phyloP scores from a whole-genome alignment of 2,329 filamentous ascomycete species.

The Clonostachys sp. region DNA sequence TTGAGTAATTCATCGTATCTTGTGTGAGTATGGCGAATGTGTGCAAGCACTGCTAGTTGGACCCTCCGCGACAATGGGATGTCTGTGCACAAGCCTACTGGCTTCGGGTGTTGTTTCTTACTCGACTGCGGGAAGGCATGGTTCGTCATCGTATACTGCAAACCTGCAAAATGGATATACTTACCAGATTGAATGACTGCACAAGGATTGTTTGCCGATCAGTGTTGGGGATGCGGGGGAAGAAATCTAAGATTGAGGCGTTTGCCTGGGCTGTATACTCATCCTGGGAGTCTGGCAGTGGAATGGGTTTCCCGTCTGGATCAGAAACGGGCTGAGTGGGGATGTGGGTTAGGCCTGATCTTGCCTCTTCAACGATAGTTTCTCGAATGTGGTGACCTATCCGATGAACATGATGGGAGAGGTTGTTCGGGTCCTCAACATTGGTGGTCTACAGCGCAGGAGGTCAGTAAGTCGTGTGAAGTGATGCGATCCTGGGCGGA shows the following conservation, averaged over 20 bases:
- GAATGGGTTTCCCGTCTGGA: conserved; percentile 39
- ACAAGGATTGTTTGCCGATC: conserved; percentile 59
- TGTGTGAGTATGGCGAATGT: conserved; percentile 64
- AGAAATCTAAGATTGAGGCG: conserved; percentile 56
- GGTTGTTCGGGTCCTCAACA: conserved; percentile 23
- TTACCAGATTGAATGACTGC: conserved; percentile 58
- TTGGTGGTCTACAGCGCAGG: conserved; percentile 17
- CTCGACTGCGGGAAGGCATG: background rate
- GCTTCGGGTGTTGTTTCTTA: conserved; percentile 27
- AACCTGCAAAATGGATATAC: background rate
- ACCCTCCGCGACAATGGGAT: conserved; percentile 57
- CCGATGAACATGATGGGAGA: conserved; percentile 51
- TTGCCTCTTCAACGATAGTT: conserved; percentile 54
- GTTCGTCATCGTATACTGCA: too few species aligned
- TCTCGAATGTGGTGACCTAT: conserved; percentile 57
- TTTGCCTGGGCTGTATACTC: conserved; percentile 61
- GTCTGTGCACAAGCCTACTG: conserved; percentile 52
- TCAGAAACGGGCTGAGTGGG: conserved; percentile 10
- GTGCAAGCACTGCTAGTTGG: conserved; percentile 60
- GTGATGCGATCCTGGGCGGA: background rate
- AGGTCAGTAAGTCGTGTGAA: background rate
- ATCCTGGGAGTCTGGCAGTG: conserved; percentile 53
- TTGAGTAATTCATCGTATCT: conserved; percentile 57
- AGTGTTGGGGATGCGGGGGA: conserved; percentile 61
- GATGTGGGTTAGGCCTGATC: conserved; percentile 15